Base-by-base conservation (phyloP, 352 stramenopile genomes). In the Globisporangium iwayamae region DNA sequence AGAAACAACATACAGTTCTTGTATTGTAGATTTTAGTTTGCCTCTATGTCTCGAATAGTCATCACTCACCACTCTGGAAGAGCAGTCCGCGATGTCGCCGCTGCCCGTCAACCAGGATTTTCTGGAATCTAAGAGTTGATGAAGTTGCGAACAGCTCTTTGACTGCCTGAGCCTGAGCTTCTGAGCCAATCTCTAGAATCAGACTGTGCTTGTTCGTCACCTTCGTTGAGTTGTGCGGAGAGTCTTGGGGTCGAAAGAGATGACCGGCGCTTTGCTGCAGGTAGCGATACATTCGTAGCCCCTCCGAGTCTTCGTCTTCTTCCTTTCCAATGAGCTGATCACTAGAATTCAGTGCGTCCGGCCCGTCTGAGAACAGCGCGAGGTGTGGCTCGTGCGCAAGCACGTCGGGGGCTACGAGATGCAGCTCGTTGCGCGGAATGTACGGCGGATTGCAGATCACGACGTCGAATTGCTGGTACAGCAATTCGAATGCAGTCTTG, bases 361-460 rank as follows among this genome's bases (percentile, higher is more conserved):
- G 71, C 8, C 78, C 79, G 39, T 78, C 75, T 2, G 86, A 74
- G 73, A 94, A 94, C 8, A 94, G 59, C 8, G 86, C 86, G 2
- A 81, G 50, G 32, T 94, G 86, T 0, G 86, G 86, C 54, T 94
- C 86, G 60, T 88, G 74, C 25, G 78, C 62, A 0, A 91, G 67
- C 14, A 91, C 81, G 22, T 91, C 80, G 3, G 63, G 38, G 5
- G 72, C 81, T 2, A 94, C 71, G n/a, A 90, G 73, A 45, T 74
- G 52, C 3, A 87, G 58, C 50, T 93, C 83, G 6, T 32, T 66
- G 22, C 65, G 63, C 0, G 85, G 79, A 54, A 92, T 94, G 58
- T 92, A 91, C 36, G 84, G 84, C 9, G 85, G 85, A 38, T 91
- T 90, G 66, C 82, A 82, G 47, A 93, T 56, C 46, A 96, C 69